Base-by-base conservation (phyloP, 257 asterid genomes). In the Gentiana macrophylla region DNA sequence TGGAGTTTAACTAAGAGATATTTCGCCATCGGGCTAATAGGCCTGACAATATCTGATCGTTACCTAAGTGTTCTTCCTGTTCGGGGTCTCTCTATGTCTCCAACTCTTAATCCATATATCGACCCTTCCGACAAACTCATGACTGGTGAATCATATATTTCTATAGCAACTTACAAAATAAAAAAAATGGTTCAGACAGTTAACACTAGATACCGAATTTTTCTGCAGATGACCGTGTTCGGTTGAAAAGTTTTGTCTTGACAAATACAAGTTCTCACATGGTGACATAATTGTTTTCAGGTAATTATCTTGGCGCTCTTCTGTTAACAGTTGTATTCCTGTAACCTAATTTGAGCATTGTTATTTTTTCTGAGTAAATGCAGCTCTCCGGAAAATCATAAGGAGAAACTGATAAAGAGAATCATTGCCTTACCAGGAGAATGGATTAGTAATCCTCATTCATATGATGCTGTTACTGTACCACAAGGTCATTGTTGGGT, bases 401-500 rank as follows among this genome's bases (percentile, higher is more conserved):
- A 68, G 72, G 83, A 85, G 76, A 88, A 64, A 72, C 43, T 60
- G n/a, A 67, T 88, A 53, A 92, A 92, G 83, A 75, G 95, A 76
- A 79, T 88, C 35, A 79, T 72, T 55, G 99, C 72, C 62, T 71
- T 92, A 73, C 85, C 99, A 9, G 97, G 94, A 58, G 95, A 92
- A 53, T 85, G 83, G 93, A 67, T 88, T 59, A 58, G 72, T 53
- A 56, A 71, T 61, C 67, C 83, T 32, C 56, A 53, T 50, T 64
- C 82, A 37, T 65, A 72, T 41, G 93, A 92, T 63, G 64, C 77
- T 4, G 64, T 81, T 60, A 65, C 72, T 72, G 56, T 92, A 53
- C 97, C 98, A 12, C 83, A 79, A 64, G 97, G 98, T 59, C 95
- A 83, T 69, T 92, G 97, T 70, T 92, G 95, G 97, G 94, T 88